phyloP scores from a whole-genome alignment of 208 protist species.

The Naegleria lovaniensis region DNA sequence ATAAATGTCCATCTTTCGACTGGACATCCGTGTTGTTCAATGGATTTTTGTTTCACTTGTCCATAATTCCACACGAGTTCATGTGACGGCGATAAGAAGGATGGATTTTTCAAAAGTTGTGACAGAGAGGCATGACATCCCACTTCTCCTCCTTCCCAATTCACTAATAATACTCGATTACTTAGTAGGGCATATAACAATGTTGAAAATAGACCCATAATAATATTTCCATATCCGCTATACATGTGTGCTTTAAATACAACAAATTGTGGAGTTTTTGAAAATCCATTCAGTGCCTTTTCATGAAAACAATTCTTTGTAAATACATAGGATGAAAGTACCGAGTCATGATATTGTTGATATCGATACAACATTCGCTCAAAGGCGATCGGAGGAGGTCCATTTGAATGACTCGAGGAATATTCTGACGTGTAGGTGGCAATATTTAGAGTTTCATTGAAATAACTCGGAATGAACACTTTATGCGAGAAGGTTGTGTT shows the following conservation, averaged over 20 bases:
- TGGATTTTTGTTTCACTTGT: background rate
- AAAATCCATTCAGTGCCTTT: background rate
- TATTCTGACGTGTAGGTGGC: no score
- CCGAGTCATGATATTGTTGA: background rate
- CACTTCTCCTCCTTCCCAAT: background rate
- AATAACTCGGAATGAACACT: background rate
- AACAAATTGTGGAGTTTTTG: background rate
- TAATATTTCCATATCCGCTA: background rate
- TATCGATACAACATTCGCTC: background rate
- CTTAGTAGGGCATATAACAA: background rate
- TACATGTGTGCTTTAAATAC: background rate
- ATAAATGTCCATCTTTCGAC: background rate
- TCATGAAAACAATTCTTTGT: background rate
- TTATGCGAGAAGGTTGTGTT: background rate
- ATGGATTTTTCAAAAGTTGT: background rate
- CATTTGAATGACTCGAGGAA: background rate
- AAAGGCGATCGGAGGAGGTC: background rate
- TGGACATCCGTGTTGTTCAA: background rate
- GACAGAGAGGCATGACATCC: background rate
- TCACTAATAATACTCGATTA: background rate
- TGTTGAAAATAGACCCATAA: background rate
- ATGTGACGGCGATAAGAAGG: background rate
- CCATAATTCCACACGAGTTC: background rate
- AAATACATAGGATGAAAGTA: background rate
- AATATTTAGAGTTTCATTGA: background rate